Percentiles rank a stretch among this genome's conserved stretches.
These are phyloP conservation scores for Boletus reticulatus DNA, from an alignment of 768 basidiomycete genomes.

Conservation along the genomic window DNA sequence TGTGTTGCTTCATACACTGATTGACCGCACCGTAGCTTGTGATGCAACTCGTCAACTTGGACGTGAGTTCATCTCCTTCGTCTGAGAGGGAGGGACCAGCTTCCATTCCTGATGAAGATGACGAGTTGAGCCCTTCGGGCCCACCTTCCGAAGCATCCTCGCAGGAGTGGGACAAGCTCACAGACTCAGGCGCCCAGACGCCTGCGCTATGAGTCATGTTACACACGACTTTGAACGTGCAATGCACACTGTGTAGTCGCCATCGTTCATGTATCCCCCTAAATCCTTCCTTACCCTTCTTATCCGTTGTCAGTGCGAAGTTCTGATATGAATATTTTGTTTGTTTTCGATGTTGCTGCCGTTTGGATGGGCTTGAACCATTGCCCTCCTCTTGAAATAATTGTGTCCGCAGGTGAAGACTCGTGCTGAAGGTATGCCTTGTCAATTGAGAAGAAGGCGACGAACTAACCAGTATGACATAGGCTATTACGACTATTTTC, in stretches of 20 bases:
- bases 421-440: conserved; percentile 72
- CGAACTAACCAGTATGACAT: conserved; percentile 21
- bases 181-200: conserved; percentile 64
- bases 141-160: conserved; percentile 87
- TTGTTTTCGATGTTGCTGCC: conserved; percentile 21
- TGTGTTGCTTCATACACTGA: conserved; percentile 3
- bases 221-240: conserved; percentile 28
- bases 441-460: conserved; percentile 3
- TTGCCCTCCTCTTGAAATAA: conserved; percentile 8
- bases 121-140: conserved; percentile 59
- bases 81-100: conserved; percentile 24
- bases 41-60: conserved; percentile 83
- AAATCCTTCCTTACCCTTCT: conserved; percentile 19
- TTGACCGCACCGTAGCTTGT: conserved; percentile 46
- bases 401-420: conserved; percentile 51
- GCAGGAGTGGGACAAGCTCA: conserved; percentile 88
- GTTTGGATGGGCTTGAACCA: conserved; percentile 17
- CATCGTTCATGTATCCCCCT: conserved; percentile 26
- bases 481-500: conserved; percentile 81
- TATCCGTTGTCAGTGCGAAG: conserved; percentile 25
- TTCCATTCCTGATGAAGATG: conserved; percentile 45
- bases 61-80: conserved; percentile 72
- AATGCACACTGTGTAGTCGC: conserved; percentile 30
- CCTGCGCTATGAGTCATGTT: conserved; percentile 39
- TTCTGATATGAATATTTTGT: conserved; percentile 62